These are phyloP conservation scores for Lasiodiplodia sp. DNA, from an alignment of 2,329 filamentous ascomycete genomes.

Conservation along the genomic window DNA sequence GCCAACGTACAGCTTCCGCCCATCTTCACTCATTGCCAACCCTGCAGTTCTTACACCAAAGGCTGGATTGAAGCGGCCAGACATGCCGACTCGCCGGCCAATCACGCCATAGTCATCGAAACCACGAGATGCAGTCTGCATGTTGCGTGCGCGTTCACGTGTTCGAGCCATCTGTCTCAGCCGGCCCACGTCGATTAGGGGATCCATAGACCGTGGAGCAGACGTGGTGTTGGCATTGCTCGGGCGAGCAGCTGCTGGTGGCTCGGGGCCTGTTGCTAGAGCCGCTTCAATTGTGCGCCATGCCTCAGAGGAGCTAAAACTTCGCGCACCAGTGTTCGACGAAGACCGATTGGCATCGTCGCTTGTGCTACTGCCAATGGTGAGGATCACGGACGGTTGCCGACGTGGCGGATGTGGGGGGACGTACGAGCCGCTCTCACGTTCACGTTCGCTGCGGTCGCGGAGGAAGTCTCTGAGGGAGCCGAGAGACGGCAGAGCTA, in stretches of 20 bases:
- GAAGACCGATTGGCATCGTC: conserved; percentile 37
- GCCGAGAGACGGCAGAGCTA: conserved; percentile 27
- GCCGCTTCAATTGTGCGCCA: conserved; percentile 59
- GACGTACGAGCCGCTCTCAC: conserved; percentile 24
- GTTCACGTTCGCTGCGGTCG: conserved; percentile 24
- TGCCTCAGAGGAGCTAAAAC: conserved; percentile 47
- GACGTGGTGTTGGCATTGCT: conserved; percentile 9
- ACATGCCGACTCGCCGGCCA: conserved; percentile 19
- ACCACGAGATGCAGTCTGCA: conserved; percentile 31
- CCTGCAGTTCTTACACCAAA: conserved; percentile 56
- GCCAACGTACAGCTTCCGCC: conserved; percentile 55
- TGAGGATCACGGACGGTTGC: conserved; percentile 51
- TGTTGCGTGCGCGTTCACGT: conserved; percentile 46
- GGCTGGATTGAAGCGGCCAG: conserved; percentile 34
- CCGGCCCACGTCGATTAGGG: conserved; percentile 44
- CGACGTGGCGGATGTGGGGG: conserved; percentile 43
- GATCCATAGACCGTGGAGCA: conserved; percentile 32
- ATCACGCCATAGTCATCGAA: conserved; percentile 28
- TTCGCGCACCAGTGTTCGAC: conserved; percentile 36
- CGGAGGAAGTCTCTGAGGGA: conserved; percentile 33
- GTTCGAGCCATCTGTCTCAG: conserved; percentile 46
- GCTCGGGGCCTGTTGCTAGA: conserved; percentile 48
- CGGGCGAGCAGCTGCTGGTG: conserved; percentile 24
- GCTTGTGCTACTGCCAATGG: conserved; percentile 32
- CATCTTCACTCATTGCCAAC: conserved; percentile 57